Base-by-base conservation (phyloP, 345 rosid genomes). In the Gynandropsis gynandra region DNA sequence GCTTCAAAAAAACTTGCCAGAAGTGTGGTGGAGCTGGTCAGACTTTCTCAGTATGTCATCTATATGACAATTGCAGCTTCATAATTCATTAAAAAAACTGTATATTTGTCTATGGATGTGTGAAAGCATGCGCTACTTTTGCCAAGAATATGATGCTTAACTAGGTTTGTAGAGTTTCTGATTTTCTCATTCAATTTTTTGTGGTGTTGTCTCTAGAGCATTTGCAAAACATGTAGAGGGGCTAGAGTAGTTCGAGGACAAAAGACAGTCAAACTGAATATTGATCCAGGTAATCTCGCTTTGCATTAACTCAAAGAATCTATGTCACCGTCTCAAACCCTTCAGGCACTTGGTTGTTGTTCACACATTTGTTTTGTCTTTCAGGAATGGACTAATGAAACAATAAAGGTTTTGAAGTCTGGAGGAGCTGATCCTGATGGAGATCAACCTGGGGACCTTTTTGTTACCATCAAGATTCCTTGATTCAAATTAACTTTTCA, bases 361-460 rank as follows among this genome's bases (percentile, higher is more conserved):
- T 42, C 63, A 41, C 63, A 32, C 60, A 40, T 52, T n/a, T 39
- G 10, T 53, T 40, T 13, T 35, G 47, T 16, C 34, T 47, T 74
- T 48, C 68, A 92, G 98, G 98, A 47, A 87, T 87, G 58, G 92
- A 87, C 67, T 70, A 62, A 72, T 27, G 95, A 92, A 18, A 84
- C 76, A 0, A 58, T 92, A 52, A 84, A 75, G 82, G 80, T 92
- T 45, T 72, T 73, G 52, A 78, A 82, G 58, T 74, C 69, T 36
- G 98, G 98, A 47, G 98, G 98, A 50, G 95, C 92, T 10, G 98
- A 92, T 72, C 98, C 98, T 47, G 96, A 92, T 17, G 78, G 80
- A 73, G 78, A 72, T 67, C 98, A 90, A 58, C 96, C 96, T 17
- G 98, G 98, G 51, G 96, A 92, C 76, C 95, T 92, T 33, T 79